phyloP scores from a whole-genome alignment of 2,329 filamentous ascomycete genomes.

The Trichoderma sp. region DNA sequence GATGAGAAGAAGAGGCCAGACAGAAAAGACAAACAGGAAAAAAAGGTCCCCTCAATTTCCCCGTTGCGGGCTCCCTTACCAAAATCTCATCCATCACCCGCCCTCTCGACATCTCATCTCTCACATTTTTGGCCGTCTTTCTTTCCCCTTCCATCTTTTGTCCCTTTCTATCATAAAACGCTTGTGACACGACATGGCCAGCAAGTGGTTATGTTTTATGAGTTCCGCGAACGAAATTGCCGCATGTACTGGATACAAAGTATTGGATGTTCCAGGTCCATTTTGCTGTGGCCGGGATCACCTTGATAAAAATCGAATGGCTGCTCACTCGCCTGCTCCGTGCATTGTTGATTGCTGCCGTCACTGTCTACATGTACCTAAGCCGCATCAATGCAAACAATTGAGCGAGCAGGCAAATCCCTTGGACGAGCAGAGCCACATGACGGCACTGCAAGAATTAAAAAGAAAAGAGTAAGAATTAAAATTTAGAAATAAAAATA shows the following conservation, averaged over 20 bases:
- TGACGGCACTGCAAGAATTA: neutral
- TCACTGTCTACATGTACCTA: too few relatives aligned
- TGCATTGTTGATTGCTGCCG: neutral
- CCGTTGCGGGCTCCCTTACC: neutral
- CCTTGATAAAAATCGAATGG: neutral
- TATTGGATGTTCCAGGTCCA: neutral
- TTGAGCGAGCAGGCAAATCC: neutral
- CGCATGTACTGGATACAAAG: neutral
- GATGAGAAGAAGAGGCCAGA: neutral
- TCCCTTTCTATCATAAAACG: neutral
- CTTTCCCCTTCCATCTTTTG: neutral
- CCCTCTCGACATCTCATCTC: constrained; percentile 9
- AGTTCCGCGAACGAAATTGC: neutral
- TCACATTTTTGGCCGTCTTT: constrained; percentile 6
- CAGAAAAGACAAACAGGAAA: neutral
- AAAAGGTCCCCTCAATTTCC: neutral
- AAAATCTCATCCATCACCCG: constrained; percentile 12
- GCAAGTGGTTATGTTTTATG: neutral
- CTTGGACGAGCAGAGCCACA: neutral
- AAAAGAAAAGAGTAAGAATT: neutral
- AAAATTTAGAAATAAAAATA: neutral
- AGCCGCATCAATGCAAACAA: neutral
- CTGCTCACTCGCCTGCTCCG: neutral
- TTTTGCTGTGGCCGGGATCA: neutral
- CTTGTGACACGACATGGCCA: constrained; percentile 3